These are phyloP conservation scores for Wickerhamiella spandovensis DNA, from an alignment of 805 yeast genomes.

Conservation along the genomic window DNA sequence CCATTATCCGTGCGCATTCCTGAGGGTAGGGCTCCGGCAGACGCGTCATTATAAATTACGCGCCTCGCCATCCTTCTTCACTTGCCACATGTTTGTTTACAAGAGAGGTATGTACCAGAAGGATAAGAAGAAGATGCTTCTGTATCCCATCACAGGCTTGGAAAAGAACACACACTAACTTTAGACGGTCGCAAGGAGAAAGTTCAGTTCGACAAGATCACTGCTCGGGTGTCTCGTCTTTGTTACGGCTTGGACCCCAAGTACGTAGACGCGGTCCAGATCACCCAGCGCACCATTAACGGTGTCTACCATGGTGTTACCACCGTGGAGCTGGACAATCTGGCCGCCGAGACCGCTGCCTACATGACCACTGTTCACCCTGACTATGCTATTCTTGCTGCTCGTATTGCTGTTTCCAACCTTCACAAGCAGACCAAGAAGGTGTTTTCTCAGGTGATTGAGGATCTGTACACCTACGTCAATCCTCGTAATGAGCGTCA, in stretches of 20 bases:
- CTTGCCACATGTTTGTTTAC: conserved; percentile 1
- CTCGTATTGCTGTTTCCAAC: conserved; percentile 88
- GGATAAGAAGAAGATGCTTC: background rate
- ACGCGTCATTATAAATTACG: conserved; percentile 1
- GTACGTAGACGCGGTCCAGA: conserved; percentile 89
- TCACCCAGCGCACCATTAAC: conserved; percentile 87
- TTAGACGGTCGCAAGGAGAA: conserved; percentile 86
- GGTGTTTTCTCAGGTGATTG: conserved; percentile 65
- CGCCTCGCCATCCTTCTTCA: background rate
- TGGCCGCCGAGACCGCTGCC: conserved; percentile 95
- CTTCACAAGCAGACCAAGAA: conserved; percentile 89
- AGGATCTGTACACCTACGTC: conserved; percentile 58
- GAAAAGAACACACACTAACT: background rate
- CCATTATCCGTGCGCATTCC: background rate
- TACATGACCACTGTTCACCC: conserved; percentile 96
- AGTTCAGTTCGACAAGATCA: conserved; percentile 90
- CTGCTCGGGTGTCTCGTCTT: conserved; percentile 84
- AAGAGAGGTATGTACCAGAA: background rate
- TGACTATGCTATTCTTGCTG: conserved; percentile 91
- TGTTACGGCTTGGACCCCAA: conserved; percentile 87
- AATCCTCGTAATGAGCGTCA: conserved; percentile 66
- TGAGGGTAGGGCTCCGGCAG: conserved; percentile 1
- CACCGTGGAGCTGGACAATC: conserved; percentile 69
- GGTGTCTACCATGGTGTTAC: conserved; percentile 98
- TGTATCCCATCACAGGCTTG: background rate